Evolutionary conservation across 108 stramenopile genomes (phyloP).

Genomic region (Cyclotella choctawhatcheeana): DNA sequence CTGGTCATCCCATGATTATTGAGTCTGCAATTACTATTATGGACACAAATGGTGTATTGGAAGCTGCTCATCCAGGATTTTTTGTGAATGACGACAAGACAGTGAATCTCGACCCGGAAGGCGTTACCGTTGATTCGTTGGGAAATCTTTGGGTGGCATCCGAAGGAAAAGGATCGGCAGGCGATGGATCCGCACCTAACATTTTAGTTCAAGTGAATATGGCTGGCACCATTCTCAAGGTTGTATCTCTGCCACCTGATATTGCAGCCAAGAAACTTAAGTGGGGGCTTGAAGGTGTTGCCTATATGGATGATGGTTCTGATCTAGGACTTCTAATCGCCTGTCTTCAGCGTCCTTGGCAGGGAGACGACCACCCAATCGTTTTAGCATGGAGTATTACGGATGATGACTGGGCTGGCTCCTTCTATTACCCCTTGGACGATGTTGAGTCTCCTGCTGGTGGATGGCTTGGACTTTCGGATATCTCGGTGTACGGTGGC

Average conservation of each 20-base stretch:
- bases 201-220: conserved; percentile 50
- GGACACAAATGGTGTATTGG: conserved; percentile 5
- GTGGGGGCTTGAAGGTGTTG: conserved; percentile 79
- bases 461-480: conserved; percentile 80
- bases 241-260: conserved; percentile 58
- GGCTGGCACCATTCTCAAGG: conserved; percentile 50
- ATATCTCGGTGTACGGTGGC: conserved; percentile 59
- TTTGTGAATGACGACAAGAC: conserved; percentile 66
- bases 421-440: conserved; percentile 67
- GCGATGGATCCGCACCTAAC: conserved; percentile 51
- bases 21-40: conserved; percentile 9
- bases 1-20: conserved; percentile 51
- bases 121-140: conserved; percentile 49
- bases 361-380: conserved; percentile 49
- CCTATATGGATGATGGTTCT: conserved; percentile 17
- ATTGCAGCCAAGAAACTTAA: conserved; percentile 44
- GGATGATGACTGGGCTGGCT: conserved; percentile 36
- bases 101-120: conserved; percentile 79
- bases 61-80: conserved; percentile 17
- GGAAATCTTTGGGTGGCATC: conserved; percentile 64
- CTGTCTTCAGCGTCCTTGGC: conserved; percentile 61
- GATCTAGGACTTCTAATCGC: conserved; percentile 56
- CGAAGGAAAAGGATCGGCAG: conserved; percentile 67
- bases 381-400: conserved; percentile 51
- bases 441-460: conserved; percentile 57